These are phyloP conservation scores for Ceratocystis alfenasii DNA, from an alignment of 2,329 filamentous ascomycete genomes.

Conservation along the genomic window DNA sequence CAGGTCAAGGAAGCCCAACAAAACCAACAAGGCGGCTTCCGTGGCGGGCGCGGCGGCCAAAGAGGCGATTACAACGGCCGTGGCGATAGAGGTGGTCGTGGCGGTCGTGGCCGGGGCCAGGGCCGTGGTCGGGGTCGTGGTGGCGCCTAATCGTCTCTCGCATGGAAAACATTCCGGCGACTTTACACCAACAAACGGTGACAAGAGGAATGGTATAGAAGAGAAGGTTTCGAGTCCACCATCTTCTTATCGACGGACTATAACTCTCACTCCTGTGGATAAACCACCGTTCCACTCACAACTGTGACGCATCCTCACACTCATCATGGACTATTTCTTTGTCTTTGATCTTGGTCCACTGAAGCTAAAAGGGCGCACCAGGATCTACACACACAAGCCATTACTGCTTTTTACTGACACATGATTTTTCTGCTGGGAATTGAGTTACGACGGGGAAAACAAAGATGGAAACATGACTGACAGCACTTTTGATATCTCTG, in stretches of 20 bases:
- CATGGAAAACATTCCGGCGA: neutral
- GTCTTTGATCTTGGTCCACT: neutral
- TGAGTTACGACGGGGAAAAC: neutral
- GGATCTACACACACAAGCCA: neutral
- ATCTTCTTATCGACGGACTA: neutral
- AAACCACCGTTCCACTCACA: neutral
- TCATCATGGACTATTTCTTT: constrained; percentile 1
- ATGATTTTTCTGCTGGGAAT: neutral
- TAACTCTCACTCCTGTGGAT: neutral
- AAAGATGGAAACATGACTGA: neutral
- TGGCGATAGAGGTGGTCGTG: constrained; percentile 44
- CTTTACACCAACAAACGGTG: neutral
- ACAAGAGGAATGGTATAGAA: neutral
- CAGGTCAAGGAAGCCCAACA: constrained; percentile 86
- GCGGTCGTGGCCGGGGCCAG: constrained; percentile 34
- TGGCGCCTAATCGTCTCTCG: constrained; percentile 5
- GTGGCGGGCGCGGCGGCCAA: constrained; percentile 52
- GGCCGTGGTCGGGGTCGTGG: constrained; percentile 34
- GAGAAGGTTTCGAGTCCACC: neutral
- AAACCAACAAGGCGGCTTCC: constrained; percentile 49
- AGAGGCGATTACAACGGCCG: constrained; percentile 48
- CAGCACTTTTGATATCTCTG: constrained; percentile 10
- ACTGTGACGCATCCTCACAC: constrained; percentile 9
- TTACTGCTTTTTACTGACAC: constrained; percentile 1
- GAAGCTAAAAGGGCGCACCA: neutral